These are phyloP conservation scores for Colletotrichum truncatum DNA, from an alignment of 2,329 filamentous ascomycete genomes.

Conservation along the genomic window DNA sequence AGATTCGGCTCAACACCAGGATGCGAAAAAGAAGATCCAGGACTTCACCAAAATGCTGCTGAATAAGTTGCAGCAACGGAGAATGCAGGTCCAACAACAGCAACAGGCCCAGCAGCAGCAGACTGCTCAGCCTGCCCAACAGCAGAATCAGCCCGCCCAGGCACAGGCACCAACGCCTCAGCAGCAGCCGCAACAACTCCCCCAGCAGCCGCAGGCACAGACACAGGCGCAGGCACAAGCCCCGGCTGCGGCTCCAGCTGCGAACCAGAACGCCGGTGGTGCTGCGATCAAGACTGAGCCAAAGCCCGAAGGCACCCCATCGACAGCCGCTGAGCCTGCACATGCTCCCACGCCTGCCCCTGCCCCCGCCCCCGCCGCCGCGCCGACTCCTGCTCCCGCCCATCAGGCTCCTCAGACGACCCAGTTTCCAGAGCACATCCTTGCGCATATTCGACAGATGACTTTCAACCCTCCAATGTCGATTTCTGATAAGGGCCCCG, in stretches of 20 bases:
- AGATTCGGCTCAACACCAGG: slow-evolving; percentile 57
- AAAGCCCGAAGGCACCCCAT: slow-evolving; percentile 11
- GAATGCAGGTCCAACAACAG: slow-evolving; percentile 45
- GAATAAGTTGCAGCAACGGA: slow-evolving; percentile 55
- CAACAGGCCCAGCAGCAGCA: slow-evolving; percentile 38
- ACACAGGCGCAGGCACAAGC: slow-evolving; percentile 30
- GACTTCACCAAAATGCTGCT: slow-evolving; percentile 69
- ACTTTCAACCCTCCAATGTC: slow-evolving; percentile 53
- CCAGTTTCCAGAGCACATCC: slow-evolving; percentile 53
- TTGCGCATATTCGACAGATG: slow-evolving; percentile 58
- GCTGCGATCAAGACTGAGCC: slow-evolving; percentile 23
- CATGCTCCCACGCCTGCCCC: slow-evolving; percentile 7
- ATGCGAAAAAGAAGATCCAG: slow-evolving; percentile 64
- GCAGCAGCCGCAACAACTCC: slow-evolving; percentile 34
- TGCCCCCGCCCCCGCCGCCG: slow-evolving; percentile 8
- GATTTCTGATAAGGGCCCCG: slow-evolving; percentile 51
- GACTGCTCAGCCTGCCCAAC: slow-evolving; percentile 29
- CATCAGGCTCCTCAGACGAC: slow-evolving; percentile 35
- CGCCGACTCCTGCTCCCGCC: slow-evolving; percentile 6
- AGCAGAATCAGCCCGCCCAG: slow-evolving; percentile 24
- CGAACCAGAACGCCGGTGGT: slow-evolving; percentile 9
- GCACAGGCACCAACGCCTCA: slow-evolving; percentile 34
- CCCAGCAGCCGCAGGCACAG: slow-evolving; percentile 30
- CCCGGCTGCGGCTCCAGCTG: slow-evolving; percentile 4
- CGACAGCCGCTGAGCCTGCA: slow-evolving; percentile 23